Conservation (phyloP, 73 alveolate species). For the Symbiodinium natans region DNA sequence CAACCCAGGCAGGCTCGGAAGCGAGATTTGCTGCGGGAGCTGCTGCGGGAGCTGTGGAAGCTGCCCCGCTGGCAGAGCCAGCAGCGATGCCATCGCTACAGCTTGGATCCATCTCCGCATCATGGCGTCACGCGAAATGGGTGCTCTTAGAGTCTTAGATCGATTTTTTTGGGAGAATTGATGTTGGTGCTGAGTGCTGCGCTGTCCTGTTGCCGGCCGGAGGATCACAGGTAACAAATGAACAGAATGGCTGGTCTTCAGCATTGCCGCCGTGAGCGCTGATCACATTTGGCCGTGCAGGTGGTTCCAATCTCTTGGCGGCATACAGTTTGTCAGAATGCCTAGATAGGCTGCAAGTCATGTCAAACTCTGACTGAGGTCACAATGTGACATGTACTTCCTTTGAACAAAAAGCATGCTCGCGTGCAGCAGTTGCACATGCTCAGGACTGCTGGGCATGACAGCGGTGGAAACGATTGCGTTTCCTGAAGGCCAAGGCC, state of each 20-base stretch:
- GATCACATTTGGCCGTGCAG: too few species aligned
- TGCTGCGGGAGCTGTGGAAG: too few species aligned
- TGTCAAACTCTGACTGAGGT: too few species aligned
- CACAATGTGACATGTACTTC: neutral
- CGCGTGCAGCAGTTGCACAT: neutral
- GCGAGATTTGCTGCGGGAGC: too few species aligned
- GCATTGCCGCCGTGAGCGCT: neutral
- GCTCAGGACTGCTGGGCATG: neutral
- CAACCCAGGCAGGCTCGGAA: too few species aligned
- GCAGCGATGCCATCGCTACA: conserved; percentile 8
- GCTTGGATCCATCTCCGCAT: neutral
- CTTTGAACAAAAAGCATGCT: neutral
- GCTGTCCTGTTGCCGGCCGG: too few species aligned
- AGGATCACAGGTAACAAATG: too few species aligned
- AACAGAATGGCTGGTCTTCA: neutral
- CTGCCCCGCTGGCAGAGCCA: conserved; percentile 46
- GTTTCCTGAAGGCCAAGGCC: neutral
- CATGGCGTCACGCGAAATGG: neutral
- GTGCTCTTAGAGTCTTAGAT: neutral
- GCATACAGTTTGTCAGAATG: neutral
- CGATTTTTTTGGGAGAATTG: neutral
- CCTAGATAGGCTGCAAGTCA: neutral
- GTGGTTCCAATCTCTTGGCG: neutral
- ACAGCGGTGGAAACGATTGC: neutral
- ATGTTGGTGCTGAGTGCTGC: neutral